Evolutionary conservation across 176 grass and related monocot species (phyloP), one percentile per base, ranked within the genome.

Genomic region (Zoysia japonica): DNA sequence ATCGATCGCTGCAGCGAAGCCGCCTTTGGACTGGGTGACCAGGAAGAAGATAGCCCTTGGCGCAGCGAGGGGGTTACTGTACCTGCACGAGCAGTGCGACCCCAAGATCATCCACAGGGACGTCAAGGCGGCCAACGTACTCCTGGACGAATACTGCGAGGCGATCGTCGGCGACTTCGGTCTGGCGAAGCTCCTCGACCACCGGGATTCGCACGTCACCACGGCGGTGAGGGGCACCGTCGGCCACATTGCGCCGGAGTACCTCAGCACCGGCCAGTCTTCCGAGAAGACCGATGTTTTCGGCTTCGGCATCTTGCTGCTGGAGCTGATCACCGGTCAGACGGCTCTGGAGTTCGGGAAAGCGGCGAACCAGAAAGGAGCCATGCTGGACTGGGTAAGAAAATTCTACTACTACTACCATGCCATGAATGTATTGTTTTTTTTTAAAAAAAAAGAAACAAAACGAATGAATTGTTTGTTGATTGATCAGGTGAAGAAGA

Each of bases 61-160:
- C 19, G 90, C 96, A 78, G 96, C 82, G 68, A 74, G 96, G 81
- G 96, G 96, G 6, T 80, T 99, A 55, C 79, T 96, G 38, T 99
- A 96, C 72, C 96, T 99, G 43, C 96, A 99, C 38, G 96, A 99
- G 77, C 96, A 99, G 81, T 99, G 92, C 40, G 96, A 99, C 69
- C 96, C 96, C 16, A 99, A 99, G 87, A 96, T 96, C 85, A 99
- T 96, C 78, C 96, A 99, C 56, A 87, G 96, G 62, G 96, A 99
- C 11, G 96, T 99, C 45, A 99, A 99, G 78, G 92, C 96, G 2
- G 92, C 92, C 37, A 99, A 99, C 44, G 76, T 99, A 20, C 74
- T 99, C n/a, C 85, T 99, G 53, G 92, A 99, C 8, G 92, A 99
- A 17, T 93, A 71, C 39, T 99, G 90, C 0, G 92, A 96, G 72